Percentiles rank a stretch among this genome's conserved stretches.
These are phyloP conservation scores for Helichrysum umbraculigerum DNA, from an alignment of 129 eudicot species.

Conservation along the genomic window DNA sequence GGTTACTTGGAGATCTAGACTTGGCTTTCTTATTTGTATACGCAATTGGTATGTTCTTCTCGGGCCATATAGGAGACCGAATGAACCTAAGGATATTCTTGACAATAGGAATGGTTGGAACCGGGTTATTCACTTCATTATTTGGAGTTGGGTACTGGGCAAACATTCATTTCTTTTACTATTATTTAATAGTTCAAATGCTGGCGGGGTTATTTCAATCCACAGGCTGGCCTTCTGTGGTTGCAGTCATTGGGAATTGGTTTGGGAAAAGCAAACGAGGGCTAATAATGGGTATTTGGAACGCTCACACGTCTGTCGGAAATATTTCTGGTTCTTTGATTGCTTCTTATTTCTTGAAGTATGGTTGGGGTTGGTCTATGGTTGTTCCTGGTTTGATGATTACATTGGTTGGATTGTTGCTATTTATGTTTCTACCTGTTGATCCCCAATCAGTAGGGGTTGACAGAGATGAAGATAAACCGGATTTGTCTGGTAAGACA, in stretches of 20 bases:
- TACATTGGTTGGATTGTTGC: constrained; percentile 47
- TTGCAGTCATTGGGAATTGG: constrained; percentile 96
- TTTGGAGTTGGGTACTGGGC: constrained; percentile 94
- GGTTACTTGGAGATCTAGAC: constrained; percentile 86
- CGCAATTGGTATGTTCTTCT: constrained; percentile 84
- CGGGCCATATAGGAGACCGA: constrained; percentile 90
- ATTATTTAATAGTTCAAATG: constrained; percentile 81
- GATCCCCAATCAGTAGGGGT: constrained; percentile 51
- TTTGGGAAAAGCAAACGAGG: constrained; percentile 87
- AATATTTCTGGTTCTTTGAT: constrained; percentile 84
- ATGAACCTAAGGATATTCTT: constrained; percentile 79
- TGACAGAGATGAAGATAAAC: constrained; percentile 41
- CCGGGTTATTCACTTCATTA: constrained; percentile 81
- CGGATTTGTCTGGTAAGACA: constrained; percentile 34
- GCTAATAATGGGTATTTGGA: constrained; percentile 95
- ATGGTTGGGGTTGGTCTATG: constrained; percentile 99
- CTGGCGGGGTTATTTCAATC: constrained; percentile 92
- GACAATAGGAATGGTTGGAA: constrained; percentile 94
- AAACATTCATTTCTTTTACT: constrained; percentile 67
- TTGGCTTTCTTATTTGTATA: constrained; percentile 82
- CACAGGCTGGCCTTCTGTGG: constrained; percentile 99
- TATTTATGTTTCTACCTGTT: constrained; percentile 2
- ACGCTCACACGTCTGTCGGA: constrained; percentile 88
- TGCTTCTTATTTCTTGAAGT: constrained; percentile 73
- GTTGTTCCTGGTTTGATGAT: constrained; percentile 81